phyloP scores from a whole-genome alignment of 192 early-diverging fungal species.

The Gamsiella multidivaricata region DNA sequence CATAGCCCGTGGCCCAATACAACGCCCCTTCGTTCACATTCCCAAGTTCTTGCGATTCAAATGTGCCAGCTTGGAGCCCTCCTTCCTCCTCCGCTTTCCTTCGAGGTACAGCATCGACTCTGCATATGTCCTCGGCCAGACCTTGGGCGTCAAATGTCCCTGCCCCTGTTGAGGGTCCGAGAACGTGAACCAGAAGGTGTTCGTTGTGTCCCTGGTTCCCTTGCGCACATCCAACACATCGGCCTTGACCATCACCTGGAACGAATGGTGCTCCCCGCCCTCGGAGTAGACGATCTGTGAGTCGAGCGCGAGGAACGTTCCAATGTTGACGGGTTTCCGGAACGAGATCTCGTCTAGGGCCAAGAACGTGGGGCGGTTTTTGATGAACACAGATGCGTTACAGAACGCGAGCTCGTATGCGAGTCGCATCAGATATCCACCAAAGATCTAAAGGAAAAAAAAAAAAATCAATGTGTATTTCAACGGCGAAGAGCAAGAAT shows the following conservation, averaged over 20 bases:
- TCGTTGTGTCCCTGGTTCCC: conserved; percentile 75
- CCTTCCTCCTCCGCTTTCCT: conserved; percentile 67
- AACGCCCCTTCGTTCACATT: conserved; percentile 3
- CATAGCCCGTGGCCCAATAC: no score
- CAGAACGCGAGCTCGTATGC: conserved; percentile 89
- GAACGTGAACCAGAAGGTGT: conserved; percentile 92
- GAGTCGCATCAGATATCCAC: conserved; percentile 84
- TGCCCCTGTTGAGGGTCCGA: conserved; percentile 14
- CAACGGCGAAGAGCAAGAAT: background rate
- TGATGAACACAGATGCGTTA: conserved; percentile 77
- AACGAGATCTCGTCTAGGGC: conserved; percentile 84
- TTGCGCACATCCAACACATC: conserved; percentile 80
- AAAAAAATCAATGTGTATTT: background rate
- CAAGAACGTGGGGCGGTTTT: conserved; percentile 64
- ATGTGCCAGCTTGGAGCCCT: conserved; percentile 20
- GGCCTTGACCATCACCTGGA: conserved; percentile 77
- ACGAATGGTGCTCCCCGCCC: conserved; percentile 62
- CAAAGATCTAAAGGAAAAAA: conserved; percentile 73
- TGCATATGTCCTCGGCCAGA: conserved; percentile 85
- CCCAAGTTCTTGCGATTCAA: conserved; percentile 36
- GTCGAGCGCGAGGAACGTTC: conserved; percentile 76
- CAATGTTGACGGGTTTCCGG: conserved; percentile 87
- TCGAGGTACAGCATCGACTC: conserved; percentile 87
- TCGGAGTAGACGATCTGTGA: conserved; percentile 84
- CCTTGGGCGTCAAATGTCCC: conserved; percentile 54